Base-by-base conservation (phyloP, 2,329 filamentous ascomycete genomes). In the Pestalotiopsis sp. region DNA sequence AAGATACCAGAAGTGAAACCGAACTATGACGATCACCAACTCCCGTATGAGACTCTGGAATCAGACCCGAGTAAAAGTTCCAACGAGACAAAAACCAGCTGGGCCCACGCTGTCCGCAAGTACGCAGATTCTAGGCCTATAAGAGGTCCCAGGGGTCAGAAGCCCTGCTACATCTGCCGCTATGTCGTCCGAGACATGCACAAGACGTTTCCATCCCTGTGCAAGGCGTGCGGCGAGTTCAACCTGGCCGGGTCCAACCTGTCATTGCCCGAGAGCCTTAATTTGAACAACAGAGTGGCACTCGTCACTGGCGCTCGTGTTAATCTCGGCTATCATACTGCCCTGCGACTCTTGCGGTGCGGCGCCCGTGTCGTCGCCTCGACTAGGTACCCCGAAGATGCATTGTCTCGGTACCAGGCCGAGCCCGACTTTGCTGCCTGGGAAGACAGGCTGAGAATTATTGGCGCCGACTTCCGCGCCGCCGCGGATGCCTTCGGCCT, bases 251-350 rank as follows among this genome's bases (percentile, higher is more conserved):
- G 70, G 17, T 75, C 74, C 11, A 62, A 70, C 9, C 57, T 77
- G 6, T 77, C 78, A 1, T 65, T 74, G 7, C 78, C 77, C 0
- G 39, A 70, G 11, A 76, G 74, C 11, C 69, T 80, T 0, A n/a
- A 73, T 13, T 66, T 78, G 3, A 14, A 5, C 1, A 68, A 70
- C 3, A 76, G 70, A 58, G 76, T 73, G 2, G 78, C 78, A 0
- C 72, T 80, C 5, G 75, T 80, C 1, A 80, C 78, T 3, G 78
- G 78, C 4, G 78, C 74, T 1, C 71, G 78, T 22, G 71, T 79
- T 30, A 78, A 79, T 56, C 72, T 80, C 13, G 78, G 79, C 14
- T 80, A 75, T 60, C 70, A 73, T 40, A 78, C 74, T 7, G 76
- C 75, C 5, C 70, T 79, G 4, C 72, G 78, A 13, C 70, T 80